Evolutionary conservation across 78 protist genomes (phyloP).

Genomic region (Dictyostelium capitatum): DNA sequence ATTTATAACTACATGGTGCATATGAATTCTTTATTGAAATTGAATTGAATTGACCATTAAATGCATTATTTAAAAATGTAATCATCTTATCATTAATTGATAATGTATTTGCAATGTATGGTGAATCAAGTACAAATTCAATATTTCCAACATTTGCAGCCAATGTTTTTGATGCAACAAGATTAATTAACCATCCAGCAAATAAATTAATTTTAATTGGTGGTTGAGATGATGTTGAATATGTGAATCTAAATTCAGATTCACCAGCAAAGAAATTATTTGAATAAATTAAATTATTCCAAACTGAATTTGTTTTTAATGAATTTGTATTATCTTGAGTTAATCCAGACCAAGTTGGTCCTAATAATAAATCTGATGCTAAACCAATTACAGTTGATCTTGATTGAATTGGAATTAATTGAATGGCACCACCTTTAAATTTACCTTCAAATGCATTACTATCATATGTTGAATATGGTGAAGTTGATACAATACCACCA

Average conservation of each 20-base stretch:
- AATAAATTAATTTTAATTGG: neutral
- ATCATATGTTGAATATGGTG: neutral
- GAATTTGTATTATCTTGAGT: neutral
- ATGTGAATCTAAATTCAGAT: neutral
- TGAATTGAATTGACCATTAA: neutral
- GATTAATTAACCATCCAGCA: neutral
- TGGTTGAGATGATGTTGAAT: neutral
- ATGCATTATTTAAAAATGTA: neutral
- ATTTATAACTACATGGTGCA: neutral
- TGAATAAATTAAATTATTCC: neutral
- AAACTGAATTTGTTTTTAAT: neutral
- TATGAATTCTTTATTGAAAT: neutral
- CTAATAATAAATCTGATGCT: neutral
- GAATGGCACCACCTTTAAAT: slow-evolving; percentile 4
- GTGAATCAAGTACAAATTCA: neutral
- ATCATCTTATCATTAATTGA: neutral
- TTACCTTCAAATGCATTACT: slow-evolving; percentile 18
- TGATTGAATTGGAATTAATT: neutral
- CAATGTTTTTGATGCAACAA: neutral
- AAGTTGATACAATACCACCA: neutral
- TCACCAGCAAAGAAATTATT: slow-evolving; percentile 15
- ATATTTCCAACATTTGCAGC: neutral
- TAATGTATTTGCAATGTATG: neutral
- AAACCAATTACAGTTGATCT: neutral
- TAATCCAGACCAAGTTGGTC: neutral